Evolutionary conservation across 78 protist species (phyloP).

Genomic region (Planoprotostelium fungivorum): DNA sequence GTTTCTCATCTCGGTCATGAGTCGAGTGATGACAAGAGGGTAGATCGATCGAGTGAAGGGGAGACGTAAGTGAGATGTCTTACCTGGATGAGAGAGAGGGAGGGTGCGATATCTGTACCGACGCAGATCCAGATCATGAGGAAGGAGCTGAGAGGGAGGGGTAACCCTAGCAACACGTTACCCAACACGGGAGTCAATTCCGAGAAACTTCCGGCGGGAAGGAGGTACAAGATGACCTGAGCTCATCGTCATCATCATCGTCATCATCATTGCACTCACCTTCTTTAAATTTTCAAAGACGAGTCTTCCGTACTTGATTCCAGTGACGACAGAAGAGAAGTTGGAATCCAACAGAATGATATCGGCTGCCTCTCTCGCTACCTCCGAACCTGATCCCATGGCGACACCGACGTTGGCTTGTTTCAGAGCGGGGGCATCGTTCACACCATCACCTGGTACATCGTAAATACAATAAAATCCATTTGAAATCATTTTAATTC

Average conservation of each 20-base stretch:
- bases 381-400: conserved; percentile 91
- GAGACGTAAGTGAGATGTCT: too few relatives aligned
- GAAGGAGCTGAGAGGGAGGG: conserved; percentile 75
- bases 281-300: conserved; percentile 93
- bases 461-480: too few relatives aligned
- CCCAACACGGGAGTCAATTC: conserved; percentile 87
- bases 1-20: not conserved
- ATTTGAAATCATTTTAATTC: too few relatives aligned
- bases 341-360: conserved; percentile 92
- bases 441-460: conserved; percentile 95
- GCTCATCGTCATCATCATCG: too few relatives aligned
- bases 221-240: conserved; percentile 26
- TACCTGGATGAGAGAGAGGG: conserved; percentile 40
- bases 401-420: conserved; percentile 93
- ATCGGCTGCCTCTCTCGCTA: conserved; percentile 84
- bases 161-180: conserved; percentile 69
- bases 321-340: conserved; percentile 84
- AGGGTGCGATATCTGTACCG: conserved; percentile 88
- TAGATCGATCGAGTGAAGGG: too few relatives aligned
- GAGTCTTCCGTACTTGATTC: conserved; percentile 24
- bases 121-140: conserved; percentile 73
- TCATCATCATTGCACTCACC: too few relatives aligned
- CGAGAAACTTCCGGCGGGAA: conserved; percentile 74
- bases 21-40: too few relatives aligned
- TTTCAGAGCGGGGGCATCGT: conserved; percentile 92